Evolutionary conservation across 2,329 filamentous ascomycete genomes (phyloP).

Genomic region (Zelopaecilomyces penicillatus): DNA sequence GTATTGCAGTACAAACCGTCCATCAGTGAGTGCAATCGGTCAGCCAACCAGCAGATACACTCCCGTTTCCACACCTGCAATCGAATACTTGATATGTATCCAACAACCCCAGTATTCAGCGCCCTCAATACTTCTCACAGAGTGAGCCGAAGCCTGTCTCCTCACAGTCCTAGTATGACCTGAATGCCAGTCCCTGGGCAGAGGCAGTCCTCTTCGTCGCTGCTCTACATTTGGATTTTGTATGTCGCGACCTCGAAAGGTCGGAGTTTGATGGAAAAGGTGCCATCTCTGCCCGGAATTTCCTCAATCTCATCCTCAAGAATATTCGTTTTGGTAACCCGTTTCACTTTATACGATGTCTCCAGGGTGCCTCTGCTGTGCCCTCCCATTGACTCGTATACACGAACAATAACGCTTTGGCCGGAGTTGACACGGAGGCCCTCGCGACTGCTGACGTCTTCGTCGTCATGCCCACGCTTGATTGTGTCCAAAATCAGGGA

Average conservation of each 20-base stretch:
- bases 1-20: too few species aligned
- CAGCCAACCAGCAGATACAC: too few species aligned
- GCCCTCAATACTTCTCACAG: too few species aligned
- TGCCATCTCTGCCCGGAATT: conserved; percentile 39
- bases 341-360: conserved; percentile 62
- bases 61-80: too few species aligned
- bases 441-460: conserved; percentile 56
- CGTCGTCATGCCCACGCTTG: conserved; percentile 87
- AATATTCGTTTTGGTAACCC: conserved; percentile 74
- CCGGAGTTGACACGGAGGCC: conserved; percentile 59
- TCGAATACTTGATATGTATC: too few species aligned
- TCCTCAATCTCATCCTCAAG: conserved; percentile 79
- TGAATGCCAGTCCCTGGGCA: conserved; percentile 15
- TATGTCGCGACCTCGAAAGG: conserved; percentile 84
- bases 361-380: conserved; percentile 62
- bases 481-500: conserved; percentile 78
- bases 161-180: conserved; percentile 10
- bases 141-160: too few species aligned
- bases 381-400: conserved; percentile 86
- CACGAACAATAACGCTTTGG: conserved; percentile 69
- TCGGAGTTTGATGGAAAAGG: conserved; percentile 57
- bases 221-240: conserved; percentile 46
- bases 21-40: too few species aligned
- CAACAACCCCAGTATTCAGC: too few species aligned
- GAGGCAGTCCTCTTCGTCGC: conserved; percentile 15